phyloP scores from a whole-genome alignment of 306 rosid species.

The Sicyos edulis region DNA sequence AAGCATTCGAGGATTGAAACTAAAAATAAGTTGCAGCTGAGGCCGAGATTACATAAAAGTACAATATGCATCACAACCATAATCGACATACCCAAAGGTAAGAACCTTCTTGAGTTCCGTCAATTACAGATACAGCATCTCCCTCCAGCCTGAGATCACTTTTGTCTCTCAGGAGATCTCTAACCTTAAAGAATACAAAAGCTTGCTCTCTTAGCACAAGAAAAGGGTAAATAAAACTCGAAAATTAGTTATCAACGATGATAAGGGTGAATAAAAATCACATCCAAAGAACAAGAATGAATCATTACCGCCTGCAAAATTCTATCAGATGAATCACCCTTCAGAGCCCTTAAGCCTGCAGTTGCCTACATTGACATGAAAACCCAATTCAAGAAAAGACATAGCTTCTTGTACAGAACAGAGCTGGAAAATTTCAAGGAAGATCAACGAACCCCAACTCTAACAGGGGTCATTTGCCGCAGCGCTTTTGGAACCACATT shows the following conservation, averaged over 20 bases:
- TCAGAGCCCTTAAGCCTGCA: slow-evolving; percentile 85
- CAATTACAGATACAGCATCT: slow-evolving; percentile 70
- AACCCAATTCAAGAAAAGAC: slow-evolving; percentile 22
- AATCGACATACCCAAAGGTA: slow-evolving; percentile 74
- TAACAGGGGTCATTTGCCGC: slow-evolving; percentile 71
- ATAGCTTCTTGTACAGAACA: neutral
- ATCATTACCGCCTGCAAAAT: slow-evolving; percentile 76
- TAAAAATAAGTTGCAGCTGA: neutral
- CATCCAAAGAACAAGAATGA: neutral
- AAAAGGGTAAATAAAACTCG: neutral
- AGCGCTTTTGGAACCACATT: slow-evolving; percentile 62
- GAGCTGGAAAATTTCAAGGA: neutral
- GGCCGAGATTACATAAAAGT: neutral
- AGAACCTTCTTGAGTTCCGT: slow-evolving; percentile 96
- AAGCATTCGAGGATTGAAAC: neutral
- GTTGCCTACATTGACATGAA: slow-evolving; percentile 59
- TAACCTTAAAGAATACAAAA: slow-evolving; percentile 43
- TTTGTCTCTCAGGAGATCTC: slow-evolving; percentile 60
- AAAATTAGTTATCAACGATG: too few species aligned
- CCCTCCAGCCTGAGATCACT: slow-evolving; percentile 48
- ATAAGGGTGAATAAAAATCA: neutral
- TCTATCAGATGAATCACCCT: slow-evolving; percentile 67
- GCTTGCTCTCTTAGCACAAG: slow-evolving; percentile 6
- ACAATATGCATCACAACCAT: neutral
- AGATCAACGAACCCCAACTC: slow-evolving; percentile 72